Base-by-base conservation (phyloP, 2,329 filamentous ascomycete genomes). In the Camptophora hylomeconis region DNA sequence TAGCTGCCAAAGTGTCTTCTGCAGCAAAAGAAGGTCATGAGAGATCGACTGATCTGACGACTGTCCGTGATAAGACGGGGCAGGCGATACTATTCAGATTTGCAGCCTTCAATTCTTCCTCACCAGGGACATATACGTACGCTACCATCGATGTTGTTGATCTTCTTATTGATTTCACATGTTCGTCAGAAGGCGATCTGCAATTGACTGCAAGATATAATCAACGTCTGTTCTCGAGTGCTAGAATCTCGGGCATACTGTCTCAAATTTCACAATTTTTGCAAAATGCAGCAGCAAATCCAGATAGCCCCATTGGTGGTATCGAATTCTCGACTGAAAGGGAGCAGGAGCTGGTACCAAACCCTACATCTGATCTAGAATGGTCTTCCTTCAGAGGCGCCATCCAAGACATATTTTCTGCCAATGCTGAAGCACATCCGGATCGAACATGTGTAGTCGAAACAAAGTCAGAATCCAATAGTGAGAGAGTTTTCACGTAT, bases 401-500 rank as follows among this genome's bases (percentile, higher is more conserved):
- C 8, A 60, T 60, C 31, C 57, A 60, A 31, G 54, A 58, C 28
- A 58, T 59, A 7, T 60, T 60, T 26, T 39, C 49, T 9, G 41
- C 44, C 3, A 59, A 59, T 57, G 81, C 81, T 6, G 53, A 66
- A 47, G 65, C 59, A 37, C 65, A 80, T 46, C 83, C 83, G 1
- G 72, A 81, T 21, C 63, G 72, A 45, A 54, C 67, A 31, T 81
- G 76, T 44, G 73, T 81, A 3, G 63, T 78, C 2, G 76, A 80
- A 46, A 81, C 76, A 31, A 52, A 63, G 42, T 58, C 50, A 1
- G 51, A 45, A 28, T 54, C 47, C 17, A 60, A 64, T 3, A 65
- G 74, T 5, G 61, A 74, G 49, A 65, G 80, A 38, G 58, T 56
- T 26, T 94, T 89, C 54, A 87, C 75, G 14, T 95, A 94, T 53